Conservation (phyloP, 2,329 filamentous ascomycete species). For the Metarhizium sp. region DNA sequence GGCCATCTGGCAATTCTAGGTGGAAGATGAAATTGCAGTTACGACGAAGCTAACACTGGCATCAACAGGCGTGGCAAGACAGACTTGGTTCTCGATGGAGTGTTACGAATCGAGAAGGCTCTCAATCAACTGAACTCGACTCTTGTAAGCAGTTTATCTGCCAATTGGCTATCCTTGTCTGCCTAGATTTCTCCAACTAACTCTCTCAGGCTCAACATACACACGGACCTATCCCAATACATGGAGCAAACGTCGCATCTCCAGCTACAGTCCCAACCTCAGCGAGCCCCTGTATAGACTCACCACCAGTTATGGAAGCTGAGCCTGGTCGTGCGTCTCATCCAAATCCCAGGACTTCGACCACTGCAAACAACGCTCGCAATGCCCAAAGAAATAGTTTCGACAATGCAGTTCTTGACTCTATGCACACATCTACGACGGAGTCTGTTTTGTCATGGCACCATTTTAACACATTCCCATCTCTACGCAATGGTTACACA, state of each 20-base stretch:
- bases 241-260: not conserved
- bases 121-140: slow-evolving; percentile 34
- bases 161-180: no score
- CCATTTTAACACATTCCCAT: slow-evolving; percentile 35
- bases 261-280: not conserved
- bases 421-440: slow-evolving; percentile 40
- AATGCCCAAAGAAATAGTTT: slow-evolving; percentile 16
- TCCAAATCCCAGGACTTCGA: slow-evolving; percentile 14
- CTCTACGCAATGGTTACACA: slow-evolving; percentile 30
- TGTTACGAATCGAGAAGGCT: slow-evolving; percentile 35
- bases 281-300: slow-evolving; percentile 1
- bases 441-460: slow-evolving; percentile 43
- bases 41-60: not conserved
- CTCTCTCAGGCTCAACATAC: slow-evolving; percentile 1
- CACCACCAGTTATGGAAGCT: slow-evolving; percentile 4
- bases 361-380: slow-evolving; percentile 8
- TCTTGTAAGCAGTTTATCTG: slow-evolving; percentile 20
- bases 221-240: slow-evolving; percentile 5
- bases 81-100: slow-evolving; percentile 41
- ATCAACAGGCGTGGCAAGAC: slow-evolving; percentile 30
- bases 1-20: not conserved
- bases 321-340: slow-evolving; percentile 11
- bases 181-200: not conserved
- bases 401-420: slow-evolving; percentile 39
- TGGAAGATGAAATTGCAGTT: not conserved